A percentile compares a stretch with the other conserved stretches of the same genome.
Conservation (phyloP, 768 basidiomycete genomes). For the Tremella fuciformis region DNA sequence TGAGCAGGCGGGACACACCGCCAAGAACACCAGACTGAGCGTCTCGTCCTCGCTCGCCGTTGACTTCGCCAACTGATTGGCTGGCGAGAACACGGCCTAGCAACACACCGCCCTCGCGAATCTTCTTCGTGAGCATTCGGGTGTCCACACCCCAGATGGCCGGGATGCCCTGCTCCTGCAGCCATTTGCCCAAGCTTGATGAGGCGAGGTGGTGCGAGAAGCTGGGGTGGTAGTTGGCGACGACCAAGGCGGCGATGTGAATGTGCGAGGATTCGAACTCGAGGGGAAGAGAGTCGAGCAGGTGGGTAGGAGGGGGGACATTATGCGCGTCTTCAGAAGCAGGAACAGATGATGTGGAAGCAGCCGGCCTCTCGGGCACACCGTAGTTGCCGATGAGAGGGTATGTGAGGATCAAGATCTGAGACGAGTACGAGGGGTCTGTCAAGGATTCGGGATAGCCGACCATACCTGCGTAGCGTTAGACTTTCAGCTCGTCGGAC, state of each 20-base stretch:
- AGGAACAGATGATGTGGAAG: slow-evolving; percentile 30
- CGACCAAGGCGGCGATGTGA: slow-evolving; percentile 84
- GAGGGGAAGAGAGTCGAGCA: slow-evolving; percentile 53
- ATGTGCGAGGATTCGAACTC: slow-evolving; percentile 95
- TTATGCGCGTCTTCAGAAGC: slow-evolving; percentile 46
- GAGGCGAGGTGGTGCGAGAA: slow-evolving; percentile 91
- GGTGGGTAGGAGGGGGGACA: slow-evolving; percentile 46
- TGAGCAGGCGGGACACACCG: slow-evolving; percentile 41
- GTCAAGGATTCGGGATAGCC: slow-evolving; percentile 98
- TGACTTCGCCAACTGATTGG: slow-evolving; percentile 9
- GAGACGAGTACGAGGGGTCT: slow-evolving; percentile 96
- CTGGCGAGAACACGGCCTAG: slow-evolving; percentile 71
- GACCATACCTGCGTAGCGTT: slow-evolving; percentile 75
- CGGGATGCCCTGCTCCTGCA: slow-evolving; percentile 89
- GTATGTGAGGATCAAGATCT: slow-evolving; percentile 95
- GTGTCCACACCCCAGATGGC: slow-evolving; percentile 97
- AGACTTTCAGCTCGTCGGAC: slow-evolving; percentile 6
- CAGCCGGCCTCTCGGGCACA: slow-evolving; percentile 67
- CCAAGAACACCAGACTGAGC: slow-evolving; percentile 39
- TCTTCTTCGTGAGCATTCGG: slow-evolving; percentile 90
- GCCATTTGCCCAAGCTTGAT: slow-evolving; percentile 84
- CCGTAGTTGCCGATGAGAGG: slow-evolving; percentile 97
- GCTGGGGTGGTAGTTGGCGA: slow-evolving; percentile 80
- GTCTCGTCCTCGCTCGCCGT: slow-evolving; percentile 41
- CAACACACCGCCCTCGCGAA: slow-evolving; percentile 90